These are phyloP conservation scores for Komagataella populi DNA, from an alignment of 805 yeast genomes.

Conservation along the genomic window DNA sequence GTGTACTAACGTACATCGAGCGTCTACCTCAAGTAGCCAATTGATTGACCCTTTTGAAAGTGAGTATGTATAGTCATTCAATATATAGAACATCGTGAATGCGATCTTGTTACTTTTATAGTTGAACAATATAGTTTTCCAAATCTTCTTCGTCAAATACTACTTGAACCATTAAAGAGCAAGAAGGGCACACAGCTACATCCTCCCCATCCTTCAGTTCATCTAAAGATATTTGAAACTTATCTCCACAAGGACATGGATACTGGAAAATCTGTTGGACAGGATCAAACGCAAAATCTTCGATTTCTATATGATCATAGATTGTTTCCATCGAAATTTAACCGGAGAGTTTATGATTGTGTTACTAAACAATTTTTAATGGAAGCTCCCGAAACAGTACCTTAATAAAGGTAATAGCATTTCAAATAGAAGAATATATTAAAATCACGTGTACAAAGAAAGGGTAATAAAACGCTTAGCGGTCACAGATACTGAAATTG, in stretches of 20 bases:
- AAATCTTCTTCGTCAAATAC: conserved; percentile 64
- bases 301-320: conserved; percentile 94
- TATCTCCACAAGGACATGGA: conserved; percentile 98
- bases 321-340: conserved; percentile 18
- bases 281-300: conserved; percentile 87
- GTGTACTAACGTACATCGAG: no score
- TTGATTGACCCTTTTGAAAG: no score
- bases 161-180: conserved; percentile 86
- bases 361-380: neutral
- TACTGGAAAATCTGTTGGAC: conserved; percentile 72
- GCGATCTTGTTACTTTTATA: conserved; percentile 1
- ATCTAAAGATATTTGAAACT: conserved; percentile 73
- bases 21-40: no score
- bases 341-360: neutral
- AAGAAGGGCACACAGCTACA: conserved; percentile 92
- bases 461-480: neutral
- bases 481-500: neutral
- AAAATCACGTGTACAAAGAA: neutral
- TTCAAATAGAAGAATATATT: no score
- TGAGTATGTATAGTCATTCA: no score
- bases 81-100: neutral
- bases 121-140: conserved; percentile 25
- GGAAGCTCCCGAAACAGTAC: no score
- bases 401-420: no score
- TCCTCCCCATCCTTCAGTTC: conserved; percentile 87